These are phyloP conservation scores for Carallia brachiata DNA, from an alignment of 345 rosid genomes.

Conservation along the genomic window DNA sequence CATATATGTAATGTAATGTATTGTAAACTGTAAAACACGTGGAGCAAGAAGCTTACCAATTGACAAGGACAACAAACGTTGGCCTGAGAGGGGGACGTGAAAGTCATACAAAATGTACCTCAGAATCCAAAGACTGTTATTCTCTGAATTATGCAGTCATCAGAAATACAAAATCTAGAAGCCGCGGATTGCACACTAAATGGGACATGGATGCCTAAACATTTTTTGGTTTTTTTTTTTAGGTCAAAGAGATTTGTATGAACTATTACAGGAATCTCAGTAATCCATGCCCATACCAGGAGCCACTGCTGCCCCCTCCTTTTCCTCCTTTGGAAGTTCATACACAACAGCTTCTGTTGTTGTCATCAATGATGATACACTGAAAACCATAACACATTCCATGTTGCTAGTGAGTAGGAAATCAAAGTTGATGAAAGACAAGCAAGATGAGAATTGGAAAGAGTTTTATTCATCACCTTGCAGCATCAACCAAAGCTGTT, in stretches of 20 bases:
- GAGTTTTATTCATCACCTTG: conserved; percentile 46
- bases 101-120: too few relatives aligned
- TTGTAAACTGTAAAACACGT: too few relatives aligned
- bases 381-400: conserved; percentile 24
- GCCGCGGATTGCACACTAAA: conserved; percentile 7
- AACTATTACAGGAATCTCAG: conserved; percentile 22
- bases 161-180: conserved; percentile 11
- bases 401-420: too few relatives aligned
- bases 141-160: neutral
- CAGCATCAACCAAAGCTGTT: conserved; percentile 93
- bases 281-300: conserved; percentile 94
- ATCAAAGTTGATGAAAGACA: neutral
- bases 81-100: too few relatives aligned
- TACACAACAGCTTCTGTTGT: conserved; percentile 86
- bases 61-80: too few relatives aligned
- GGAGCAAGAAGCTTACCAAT: neutral
- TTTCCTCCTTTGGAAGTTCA: conserved; percentile 87
- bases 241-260: neutral
- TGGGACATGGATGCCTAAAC: neutral
- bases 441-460: too few relatives aligned
- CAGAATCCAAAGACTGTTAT: neutral
- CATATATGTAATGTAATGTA: too few relatives aligned
- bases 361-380: conserved; percentile 88
- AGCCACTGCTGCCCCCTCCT: conserved; percentile 56
- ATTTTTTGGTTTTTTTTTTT: neutral